Base-by-base conservation (phyloP, 2,329 filamentous ascomycete genomes). In the Aureobasidium vineae region DNA sequence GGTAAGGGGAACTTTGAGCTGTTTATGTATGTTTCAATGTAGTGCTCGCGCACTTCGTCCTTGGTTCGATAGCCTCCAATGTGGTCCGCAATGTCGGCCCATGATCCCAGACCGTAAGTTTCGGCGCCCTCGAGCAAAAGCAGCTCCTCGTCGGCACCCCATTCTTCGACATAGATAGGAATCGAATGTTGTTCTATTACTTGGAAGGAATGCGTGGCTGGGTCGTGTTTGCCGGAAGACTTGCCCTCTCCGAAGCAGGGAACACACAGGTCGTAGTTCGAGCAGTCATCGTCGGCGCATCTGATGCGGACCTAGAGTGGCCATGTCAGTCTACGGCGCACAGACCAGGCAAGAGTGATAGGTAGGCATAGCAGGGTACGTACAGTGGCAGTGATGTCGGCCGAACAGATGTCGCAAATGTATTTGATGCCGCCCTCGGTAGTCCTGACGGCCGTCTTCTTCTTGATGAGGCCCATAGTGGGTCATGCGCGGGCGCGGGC, bases 111-210 rank as follows among this genome's bases (percentile, higher is more conserved):
- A 0, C 95, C 95, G 75, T 99, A 99, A 67, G 92, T 96, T 78
- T 99, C 95, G 13, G 92, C 92, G 26, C 95, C 95, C 79, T 99
- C 95, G 0, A 99, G 80, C 63, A 99, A 81, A 5, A 98, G 81
- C n/a, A 98, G 79, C 77, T 99, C 95, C 76, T 99, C 95, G 75
- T 99, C 95, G 28, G 95, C 95, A 63, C 95, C 95, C 95, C 95
- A 99, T 74, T 97, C 93, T 67, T 87, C 85, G 71, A 93, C 89
- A 74, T 96, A 99, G 67, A 99, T 98, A 0, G 95, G 95, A 59
- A 99, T 96, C 0, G 94, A 97, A 75, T 99, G 97, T 74, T 98
- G 95, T 77, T 99, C 95, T 70, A 99, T 97, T 40, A 99, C 95
- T 69, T 91, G 90, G 77, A 89, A 99, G 16, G 91, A 83, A 78